phyloP scores from a whole-genome alignment of 345 rosid species.

The Lenwebbia sp. region DNA sequence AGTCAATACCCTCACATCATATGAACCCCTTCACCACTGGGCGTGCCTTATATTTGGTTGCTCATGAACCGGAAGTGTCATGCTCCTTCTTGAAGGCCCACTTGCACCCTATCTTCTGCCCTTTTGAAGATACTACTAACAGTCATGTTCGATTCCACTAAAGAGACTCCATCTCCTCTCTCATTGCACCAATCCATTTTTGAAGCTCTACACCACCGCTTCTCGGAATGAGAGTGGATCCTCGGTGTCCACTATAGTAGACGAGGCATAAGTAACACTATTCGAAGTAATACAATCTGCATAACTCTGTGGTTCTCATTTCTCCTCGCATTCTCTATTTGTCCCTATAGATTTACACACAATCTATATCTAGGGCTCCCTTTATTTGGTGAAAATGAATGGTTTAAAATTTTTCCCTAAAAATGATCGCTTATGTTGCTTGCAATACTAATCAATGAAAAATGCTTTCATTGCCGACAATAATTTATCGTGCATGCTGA shows the following conservation, averaged over 20 bases:
- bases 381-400: not conserved
- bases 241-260: not conserved
- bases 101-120: not conserved
- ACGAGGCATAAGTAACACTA: not conserved
- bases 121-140: not conserved
- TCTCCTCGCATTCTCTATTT: not conserved
- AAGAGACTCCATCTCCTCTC: not conserved
- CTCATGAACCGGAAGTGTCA: not conserved
- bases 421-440: rapidly evolving
- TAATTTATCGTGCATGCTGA: not conserved
- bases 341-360: not conserved
- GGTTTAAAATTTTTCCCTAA: not conserved
- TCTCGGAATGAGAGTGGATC: not conserved
- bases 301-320: not conserved
- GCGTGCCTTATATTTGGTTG: not conserved
- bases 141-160: not conserved
- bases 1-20: not conserved
- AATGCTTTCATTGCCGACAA: not conserved
- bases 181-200: not conserved
- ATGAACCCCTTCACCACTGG: not conserved
- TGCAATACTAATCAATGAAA: not conserved
- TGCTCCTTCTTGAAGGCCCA: not conserved
- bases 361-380: not conserved
- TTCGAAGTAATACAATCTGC: not conserved
- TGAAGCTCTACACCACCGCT: not conserved